Conservation (phyloP, 805 yeast species). For the Lipomyces orientalis region DNA sequence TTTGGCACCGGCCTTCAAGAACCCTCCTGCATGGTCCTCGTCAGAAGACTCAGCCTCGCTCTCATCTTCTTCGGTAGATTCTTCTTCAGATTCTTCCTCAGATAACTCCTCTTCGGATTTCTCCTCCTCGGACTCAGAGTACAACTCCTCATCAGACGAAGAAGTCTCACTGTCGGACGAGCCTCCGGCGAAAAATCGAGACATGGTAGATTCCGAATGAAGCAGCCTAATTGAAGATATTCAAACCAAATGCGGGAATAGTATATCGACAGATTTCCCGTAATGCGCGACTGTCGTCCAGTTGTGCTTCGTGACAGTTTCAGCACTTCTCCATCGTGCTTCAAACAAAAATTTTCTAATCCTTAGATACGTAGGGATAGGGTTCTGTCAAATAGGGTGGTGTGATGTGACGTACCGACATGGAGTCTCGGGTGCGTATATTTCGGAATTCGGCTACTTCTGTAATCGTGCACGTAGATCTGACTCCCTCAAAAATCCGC, state of each 20-base stretch:
- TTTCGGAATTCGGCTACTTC: too few relatives aligned
- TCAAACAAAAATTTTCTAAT: slow-evolving; percentile 7
- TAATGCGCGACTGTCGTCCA: background rate
- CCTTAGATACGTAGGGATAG: background rate
- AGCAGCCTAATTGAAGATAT: background rate
- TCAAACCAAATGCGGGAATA: background rate
- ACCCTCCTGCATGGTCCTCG: slow-evolving; percentile 42
- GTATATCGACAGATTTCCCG: background rate
- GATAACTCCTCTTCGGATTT: slow-evolving; percentile 46
- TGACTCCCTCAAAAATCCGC: too few relatives aligned
- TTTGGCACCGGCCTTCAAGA: slow-evolving; percentile 46
- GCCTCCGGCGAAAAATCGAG: slow-evolving; percentile 82
- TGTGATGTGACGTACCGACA: too few relatives aligned
- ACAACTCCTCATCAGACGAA: slow-evolving; percentile 66
- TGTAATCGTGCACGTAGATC: too few relatives aligned
- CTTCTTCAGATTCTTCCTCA: slow-evolving; percentile 52
- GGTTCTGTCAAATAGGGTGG: background rate
- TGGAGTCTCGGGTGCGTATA: too few relatives aligned
- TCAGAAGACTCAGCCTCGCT: slow-evolving; percentile 46
- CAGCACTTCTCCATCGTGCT: too few relatives aligned
- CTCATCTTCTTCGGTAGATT: slow-evolving; percentile 50
- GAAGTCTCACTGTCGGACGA: slow-evolving; percentile 61
- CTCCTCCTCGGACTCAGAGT: slow-evolving; percentile 46
- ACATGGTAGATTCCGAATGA: slow-evolving; percentile 55
- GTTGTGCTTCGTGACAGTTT: too few relatives aligned